Conservation (phyloP, 208 protist genomes). For the Blechomonas ayalai region DNA sequence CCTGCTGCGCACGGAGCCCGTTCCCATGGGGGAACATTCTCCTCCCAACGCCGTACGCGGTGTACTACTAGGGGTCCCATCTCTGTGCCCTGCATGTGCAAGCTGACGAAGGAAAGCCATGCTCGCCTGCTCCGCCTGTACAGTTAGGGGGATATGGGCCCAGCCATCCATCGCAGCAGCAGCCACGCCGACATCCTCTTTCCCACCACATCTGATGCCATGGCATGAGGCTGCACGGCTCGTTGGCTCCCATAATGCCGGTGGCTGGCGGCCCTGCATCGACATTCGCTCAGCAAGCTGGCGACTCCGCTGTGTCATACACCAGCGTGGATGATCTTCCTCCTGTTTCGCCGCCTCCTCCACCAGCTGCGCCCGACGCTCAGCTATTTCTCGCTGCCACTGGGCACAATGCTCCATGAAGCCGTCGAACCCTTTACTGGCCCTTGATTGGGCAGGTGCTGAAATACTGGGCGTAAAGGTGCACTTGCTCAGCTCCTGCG, state of each 20-base stretch:
- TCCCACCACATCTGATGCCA: no score
- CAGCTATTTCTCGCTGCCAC: slow-evolving; percentile 31
- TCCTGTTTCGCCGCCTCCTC: slow-evolving; percentile 1
- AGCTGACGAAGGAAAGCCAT: no score
- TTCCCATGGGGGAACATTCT: no score
- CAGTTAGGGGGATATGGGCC: no score
- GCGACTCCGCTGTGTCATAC: slow-evolving; percentile 8
- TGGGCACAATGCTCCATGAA: slow-evolving; percentile 60
- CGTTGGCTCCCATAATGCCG: slow-evolving; percentile 10
- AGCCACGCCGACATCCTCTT: no score
- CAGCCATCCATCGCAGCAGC: no score
- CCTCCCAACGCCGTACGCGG: no score
- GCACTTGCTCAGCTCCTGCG: slow-evolving; percentile 29
- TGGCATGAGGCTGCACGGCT: no score
- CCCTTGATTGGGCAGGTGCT: slow-evolving; percentile 9
- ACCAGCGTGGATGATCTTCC: slow-evolving; percentile 3
- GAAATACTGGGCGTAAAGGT: slow-evolving; percentile 45
- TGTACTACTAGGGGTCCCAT: no score
- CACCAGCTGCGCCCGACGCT: slow-evolving; percentile 15
- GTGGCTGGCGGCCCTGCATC: slow-evolving; percentile 1
- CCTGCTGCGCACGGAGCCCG: no score
- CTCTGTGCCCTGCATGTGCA: no score
- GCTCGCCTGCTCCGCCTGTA: no score
- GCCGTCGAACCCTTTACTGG: slow-evolving; percentile 25
- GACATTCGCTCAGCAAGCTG: slow-evolving; percentile 1